These are phyloP conservation scores for Carex kokanica DNA, from an alignment of 176 grass and related monocot genomes.

Conservation along the genomic window DNA sequence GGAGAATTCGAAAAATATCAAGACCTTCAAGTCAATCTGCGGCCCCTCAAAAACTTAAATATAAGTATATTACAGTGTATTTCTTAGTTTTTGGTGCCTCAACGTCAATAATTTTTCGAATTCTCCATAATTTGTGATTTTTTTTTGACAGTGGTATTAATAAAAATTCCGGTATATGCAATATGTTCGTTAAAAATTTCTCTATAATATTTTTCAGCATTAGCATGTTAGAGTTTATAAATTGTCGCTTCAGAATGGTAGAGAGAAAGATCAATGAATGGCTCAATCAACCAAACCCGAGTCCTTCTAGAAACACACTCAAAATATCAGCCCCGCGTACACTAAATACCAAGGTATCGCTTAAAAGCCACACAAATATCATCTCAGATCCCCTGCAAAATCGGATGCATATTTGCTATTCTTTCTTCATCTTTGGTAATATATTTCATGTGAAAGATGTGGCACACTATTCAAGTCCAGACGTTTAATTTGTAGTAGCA, in stretches of 20 bases:
- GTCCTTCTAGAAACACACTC: conserved; percentile 9
- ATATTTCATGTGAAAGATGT: too few relatives aligned
- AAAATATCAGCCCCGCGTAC: not conserved
- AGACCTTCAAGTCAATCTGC: too few relatives aligned
- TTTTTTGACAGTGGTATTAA: too few relatives aligned
- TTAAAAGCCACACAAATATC: not conserved
- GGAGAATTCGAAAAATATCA: too few relatives aligned
- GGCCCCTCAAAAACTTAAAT: too few relatives aligned
- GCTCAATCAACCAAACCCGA: not conserved
- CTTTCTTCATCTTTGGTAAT: not conserved
- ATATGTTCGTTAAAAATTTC: not conserved
- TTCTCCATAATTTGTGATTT: too few relatives aligned
- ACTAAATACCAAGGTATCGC: not conserved
- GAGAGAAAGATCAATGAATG: not conserved
- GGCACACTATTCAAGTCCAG: not conserved
- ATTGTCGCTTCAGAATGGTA: not conserved
- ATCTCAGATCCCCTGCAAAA: not conserved
- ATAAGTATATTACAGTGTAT: too few relatives aligned
- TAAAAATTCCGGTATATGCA: not conserved
- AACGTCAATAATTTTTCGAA: too few relatives aligned
- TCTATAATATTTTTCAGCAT: not conserved
- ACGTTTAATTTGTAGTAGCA: too few relatives aligned
- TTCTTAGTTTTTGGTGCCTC: too few relatives aligned
- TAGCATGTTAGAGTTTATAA: not conserved
- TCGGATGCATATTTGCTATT: not conserved